A percentile compares a stretch with the other conserved stretches of the same genome.
phyloP scores from a whole-genome alignment of 2,329 filamentous ascomycete genomes.

The Penicillium sp. region DNA sequence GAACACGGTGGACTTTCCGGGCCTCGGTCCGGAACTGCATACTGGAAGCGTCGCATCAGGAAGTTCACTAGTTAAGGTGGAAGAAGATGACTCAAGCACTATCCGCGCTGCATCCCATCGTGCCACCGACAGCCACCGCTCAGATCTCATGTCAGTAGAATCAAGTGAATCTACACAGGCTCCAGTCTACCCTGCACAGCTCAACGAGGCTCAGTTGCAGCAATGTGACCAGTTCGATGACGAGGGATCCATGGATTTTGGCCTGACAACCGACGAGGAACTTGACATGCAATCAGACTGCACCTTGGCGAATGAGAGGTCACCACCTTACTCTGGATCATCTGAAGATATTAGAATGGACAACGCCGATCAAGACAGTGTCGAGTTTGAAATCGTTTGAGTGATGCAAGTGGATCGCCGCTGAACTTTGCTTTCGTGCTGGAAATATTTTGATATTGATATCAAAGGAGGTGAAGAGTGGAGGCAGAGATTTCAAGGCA shows the following conservation, averaged over 20 bases:
- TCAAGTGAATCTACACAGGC: conserved; percentile 10
- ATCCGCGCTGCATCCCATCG: conserved; percentile 38
- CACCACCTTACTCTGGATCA: conserved; percentile 5
- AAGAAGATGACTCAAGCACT: conserved; percentile 33
- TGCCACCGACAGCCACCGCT: conserved; percentile 35
- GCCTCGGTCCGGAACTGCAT: conserved; percentile 37
- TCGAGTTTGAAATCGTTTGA: conserved; percentile 12
- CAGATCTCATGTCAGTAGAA: conserved; percentile 29
- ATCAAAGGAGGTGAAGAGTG: too few species aligned
- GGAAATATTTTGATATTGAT: too few species aligned
- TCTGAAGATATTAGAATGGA: conserved; percentile 18
- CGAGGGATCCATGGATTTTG: not conserved
- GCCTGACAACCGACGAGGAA: conserved; percentile 9
- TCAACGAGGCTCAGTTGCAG: not conserved
- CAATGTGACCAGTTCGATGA: not conserved
- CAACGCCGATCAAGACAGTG: conserved; percentile 9
- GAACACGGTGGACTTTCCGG: conserved; percentile 39
- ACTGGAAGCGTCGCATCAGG: conserved; percentile 27
- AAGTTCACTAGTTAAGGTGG: conserved; percentile 29
- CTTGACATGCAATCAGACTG: conserved; percentile 23
- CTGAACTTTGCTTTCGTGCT: not conserved
- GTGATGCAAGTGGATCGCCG: not conserved
- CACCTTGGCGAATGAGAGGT: conserved; percentile 20
- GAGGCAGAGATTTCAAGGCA: too few species aligned
- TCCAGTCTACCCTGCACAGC: not conserved